Evolutionary conservation across 2,329 filamentous ascomycete genomes (phyloP).

Genomic region (Monilinia polystroma): DNA sequence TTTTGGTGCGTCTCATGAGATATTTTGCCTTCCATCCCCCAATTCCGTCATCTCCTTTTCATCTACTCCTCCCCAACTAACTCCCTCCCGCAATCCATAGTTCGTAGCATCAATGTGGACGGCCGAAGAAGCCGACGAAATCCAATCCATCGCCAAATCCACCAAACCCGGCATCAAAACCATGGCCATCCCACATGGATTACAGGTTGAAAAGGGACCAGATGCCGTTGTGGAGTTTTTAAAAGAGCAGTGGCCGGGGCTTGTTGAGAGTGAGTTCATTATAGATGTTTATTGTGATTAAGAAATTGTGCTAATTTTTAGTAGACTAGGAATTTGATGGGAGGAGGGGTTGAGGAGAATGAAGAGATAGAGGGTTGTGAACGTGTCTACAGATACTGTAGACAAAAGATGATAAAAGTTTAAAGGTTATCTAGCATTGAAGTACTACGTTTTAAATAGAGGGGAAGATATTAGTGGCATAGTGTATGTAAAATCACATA

Average conservation of each 20-base stretch:
- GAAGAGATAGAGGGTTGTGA: no score
- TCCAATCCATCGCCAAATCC: slow-evolving; percentile 46
- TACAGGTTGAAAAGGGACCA: slow-evolving; percentile 53
- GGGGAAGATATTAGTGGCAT: no score
- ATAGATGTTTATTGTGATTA: not conserved
- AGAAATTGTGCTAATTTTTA: not conserved
- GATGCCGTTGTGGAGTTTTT: slow-evolving; percentile 56
- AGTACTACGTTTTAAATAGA: no score
- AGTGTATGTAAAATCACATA: not conserved
- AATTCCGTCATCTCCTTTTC: no score
- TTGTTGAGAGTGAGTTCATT: slow-evolving; percentile 28
- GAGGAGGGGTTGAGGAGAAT: not conserved
- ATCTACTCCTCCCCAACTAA: not conserved
- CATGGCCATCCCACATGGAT: slow-evolving; percentile 53
- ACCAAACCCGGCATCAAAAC: slow-evolving; percentile 50
- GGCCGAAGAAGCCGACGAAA: slow-evolving; percentile 48
- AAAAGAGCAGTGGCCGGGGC: slow-evolving; percentile 41
- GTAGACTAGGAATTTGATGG: not conserved
- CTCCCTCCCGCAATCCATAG: slow-evolving; percentile 39
- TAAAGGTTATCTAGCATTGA: no score
- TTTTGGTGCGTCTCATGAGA: slow-evolving; percentile 47
- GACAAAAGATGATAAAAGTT: no score
- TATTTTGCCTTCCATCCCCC: not conserved
- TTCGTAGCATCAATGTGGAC: slow-evolving; percentile 60
- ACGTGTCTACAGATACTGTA: no score